Percentiles rank a stretch among this genome's conserved stretches.
Evolutionary conservation across 495 filamentous ascomycete species (phyloP).

Genomic region (Thermochaetoides thermophila): DNA sequence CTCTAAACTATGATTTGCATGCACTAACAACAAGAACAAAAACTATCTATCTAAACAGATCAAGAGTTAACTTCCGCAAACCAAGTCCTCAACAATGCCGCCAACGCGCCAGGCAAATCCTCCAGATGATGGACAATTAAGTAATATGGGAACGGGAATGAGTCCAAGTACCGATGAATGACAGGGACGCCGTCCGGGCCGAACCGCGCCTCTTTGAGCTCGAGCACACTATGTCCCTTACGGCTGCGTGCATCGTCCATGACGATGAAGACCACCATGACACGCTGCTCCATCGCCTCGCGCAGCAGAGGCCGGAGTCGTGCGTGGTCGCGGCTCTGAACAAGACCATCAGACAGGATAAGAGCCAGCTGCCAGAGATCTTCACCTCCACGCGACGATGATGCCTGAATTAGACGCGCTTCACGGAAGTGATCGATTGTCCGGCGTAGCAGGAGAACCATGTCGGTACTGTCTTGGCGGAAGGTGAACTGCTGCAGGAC

Average conservation of each 20-base stretch:
- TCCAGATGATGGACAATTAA: slow-evolving; percentile 82
- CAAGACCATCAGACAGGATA: slow-evolving; percentile 85
- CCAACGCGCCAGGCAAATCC: slow-evolving; percentile 78
- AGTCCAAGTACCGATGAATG: slow-evolving; percentile 81
- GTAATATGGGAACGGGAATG: slow-evolving; percentile 93
- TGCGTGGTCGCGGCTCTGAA: slow-evolving; percentile 64
- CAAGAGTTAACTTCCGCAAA: slow-evolving; percentile 67
- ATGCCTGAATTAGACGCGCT: slow-evolving; percentile 42
- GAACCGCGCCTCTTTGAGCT: slow-evolving; percentile 69
- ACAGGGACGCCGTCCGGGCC: slow-evolving; percentile 47
- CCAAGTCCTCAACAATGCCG: slow-evolving; percentile 84
- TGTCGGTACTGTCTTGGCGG: slow-evolving; percentile 68
- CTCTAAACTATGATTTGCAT: no score
- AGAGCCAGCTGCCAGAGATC: slow-evolving; percentile 96
- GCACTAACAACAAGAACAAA: neutral
- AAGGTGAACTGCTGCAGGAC: slow-evolving; percentile 80
- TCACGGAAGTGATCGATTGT: slow-evolving; percentile 71
- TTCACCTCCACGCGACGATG: slow-evolving; percentile 36
- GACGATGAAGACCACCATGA: slow-evolving; percentile 97
- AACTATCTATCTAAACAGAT: slow-evolving; percentile 1
- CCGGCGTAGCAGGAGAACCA: slow-evolving; percentile 56
- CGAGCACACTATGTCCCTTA: slow-evolving; percentile 47
- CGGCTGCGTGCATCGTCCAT: slow-evolving; percentile 55
- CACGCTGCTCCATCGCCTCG: slow-evolving; percentile 76
- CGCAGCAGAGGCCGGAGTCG: slow-evolving; percentile 64